Base-by-base conservation (phyloP, 495 filamentous ascomycete genomes). In the Cercophora samala region DNA sequence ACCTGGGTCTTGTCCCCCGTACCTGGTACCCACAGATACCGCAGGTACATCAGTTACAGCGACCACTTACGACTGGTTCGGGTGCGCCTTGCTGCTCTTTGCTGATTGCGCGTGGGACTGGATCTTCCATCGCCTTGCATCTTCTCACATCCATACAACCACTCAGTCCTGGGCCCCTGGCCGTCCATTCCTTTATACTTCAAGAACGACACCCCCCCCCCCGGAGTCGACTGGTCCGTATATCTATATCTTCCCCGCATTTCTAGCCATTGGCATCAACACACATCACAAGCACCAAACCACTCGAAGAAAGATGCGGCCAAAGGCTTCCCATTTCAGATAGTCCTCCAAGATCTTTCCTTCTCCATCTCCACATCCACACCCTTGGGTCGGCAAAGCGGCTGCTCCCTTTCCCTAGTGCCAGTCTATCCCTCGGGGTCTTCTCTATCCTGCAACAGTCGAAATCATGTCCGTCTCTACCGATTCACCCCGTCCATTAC, bases 1-100 rank as follows among this genome's bases (percentile, higher is more conserved):
- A 75, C 76, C 75, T 74, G 66, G 64, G 69, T 72, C 63, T 62
- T 54, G 65, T 65, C 58, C 53, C 37, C 69, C 71, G 76, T 76
- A 77, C 76, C 72, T 56, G 67, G 75, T 77, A 75, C 73, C 65
- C 69, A 62, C 64, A 67, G 62, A 64, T 67, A 67, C 68, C 60
- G 15, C 26, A 63, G 55, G 69, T 74, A 71, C 72, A 63, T 70
- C 58, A 55, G 65, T 56, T 72, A 53, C 64, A 66, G 64, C 42
- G 53, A 63, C 65, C 52, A 63, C 60, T 66, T 42, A 54, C 70
- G 68, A 63, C 70, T 63, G 64, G 64, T 60, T 67, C 61, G 62
- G 64, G 67, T 70, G 69, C 74, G 24, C 24, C 60, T 62, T n/a
- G 72, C 70, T 61, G 66, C 71, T 68, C 65, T 66, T 70, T 69